phyloP scores from a whole-genome alignment of 441 rosid species.

The Capsella rubella region DNA sequence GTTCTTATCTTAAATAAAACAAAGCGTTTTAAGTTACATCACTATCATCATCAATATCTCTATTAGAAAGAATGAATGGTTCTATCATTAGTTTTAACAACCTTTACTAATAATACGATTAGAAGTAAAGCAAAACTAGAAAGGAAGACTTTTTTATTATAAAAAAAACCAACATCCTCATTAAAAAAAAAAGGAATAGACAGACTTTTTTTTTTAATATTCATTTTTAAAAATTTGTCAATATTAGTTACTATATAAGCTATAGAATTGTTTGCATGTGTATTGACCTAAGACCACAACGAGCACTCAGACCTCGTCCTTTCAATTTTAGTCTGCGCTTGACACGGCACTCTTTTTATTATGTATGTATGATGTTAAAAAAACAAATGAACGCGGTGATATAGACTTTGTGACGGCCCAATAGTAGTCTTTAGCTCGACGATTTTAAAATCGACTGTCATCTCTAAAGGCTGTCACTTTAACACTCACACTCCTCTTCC shows the following conservation, averaged over 20 bases:
- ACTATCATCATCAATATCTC: slow-evolving; percentile 16
- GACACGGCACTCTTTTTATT: slow-evolving; percentile 36
- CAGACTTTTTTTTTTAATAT: neutral
- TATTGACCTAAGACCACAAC: slow-evolving; percentile 34
- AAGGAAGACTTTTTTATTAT: neutral
- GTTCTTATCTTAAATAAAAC: neutral
- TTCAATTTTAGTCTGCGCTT: slow-evolving; percentile 42
- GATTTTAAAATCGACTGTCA: slow-evolving; percentile 24
- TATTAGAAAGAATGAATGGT: neutral
- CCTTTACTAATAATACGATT: neutral
- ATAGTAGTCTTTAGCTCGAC: slow-evolving; percentile 1
- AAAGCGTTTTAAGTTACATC: slow-evolving; percentile 14
- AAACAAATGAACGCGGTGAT: slow-evolving; percentile 33
- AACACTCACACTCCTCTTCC: slow-evolving; percentile 7
- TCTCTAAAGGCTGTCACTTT: slow-evolving; percentile 33
- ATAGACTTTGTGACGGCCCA: slow-evolving; percentile 30
- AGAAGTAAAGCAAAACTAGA: neutral
- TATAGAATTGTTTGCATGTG: slow-evolving; percentile 28
- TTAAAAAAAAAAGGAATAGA: neutral
- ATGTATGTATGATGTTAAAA: neutral
- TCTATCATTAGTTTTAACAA: slow-evolving; percentile 4
- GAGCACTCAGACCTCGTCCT: slow-evolving; percentile 34
- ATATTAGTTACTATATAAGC: slow-evolving; percentile 4
- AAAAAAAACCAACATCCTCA: too few relatives aligned
- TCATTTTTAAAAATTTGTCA: neutral